Evolutionary conservation across 768 basidiomycete species (phyloP).

Genomic region (Xerocomellus chrysenteron): DNA sequence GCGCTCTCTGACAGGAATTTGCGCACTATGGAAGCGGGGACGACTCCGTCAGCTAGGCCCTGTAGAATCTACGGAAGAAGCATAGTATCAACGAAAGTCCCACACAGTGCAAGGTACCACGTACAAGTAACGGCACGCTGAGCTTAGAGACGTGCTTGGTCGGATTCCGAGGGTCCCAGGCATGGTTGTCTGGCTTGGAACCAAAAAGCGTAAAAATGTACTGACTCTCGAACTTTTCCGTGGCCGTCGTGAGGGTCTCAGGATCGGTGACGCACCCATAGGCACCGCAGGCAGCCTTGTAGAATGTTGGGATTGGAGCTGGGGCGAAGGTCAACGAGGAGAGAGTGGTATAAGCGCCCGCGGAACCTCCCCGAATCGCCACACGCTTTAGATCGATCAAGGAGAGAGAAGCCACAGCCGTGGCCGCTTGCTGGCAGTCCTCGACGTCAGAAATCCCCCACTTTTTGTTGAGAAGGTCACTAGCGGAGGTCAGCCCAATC

Average conservation of each 20-base stretch:
- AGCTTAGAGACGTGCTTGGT: slow-evolving; percentile 48
- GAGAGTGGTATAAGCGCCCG: slow-evolving; percentile 71
- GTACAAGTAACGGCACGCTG: slow-evolving; percentile 56
- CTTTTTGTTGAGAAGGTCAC: slow-evolving; percentile 51
- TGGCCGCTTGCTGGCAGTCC: slow-evolving; percentile 49
- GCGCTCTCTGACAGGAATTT: slow-evolving; percentile 22
- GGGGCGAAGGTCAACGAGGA: slow-evolving; percentile 45
- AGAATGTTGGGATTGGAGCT: slow-evolving; percentile 45
- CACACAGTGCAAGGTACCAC: slow-evolving; percentile 16
- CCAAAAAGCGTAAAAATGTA: slow-evolving; percentile 63
- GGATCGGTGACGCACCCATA: slow-evolving; percentile 69
- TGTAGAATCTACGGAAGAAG: slow-evolving; percentile 53
- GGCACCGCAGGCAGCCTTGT: slow-evolving; percentile 56
- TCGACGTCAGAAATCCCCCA: slow-evolving; percentile 75
- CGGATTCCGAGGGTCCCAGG: slow-evolving; percentile 4
- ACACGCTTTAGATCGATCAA: slow-evolving; percentile 62
- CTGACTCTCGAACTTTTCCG: slow-evolving; percentile 66
- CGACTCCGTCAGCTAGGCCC: slow-evolving; percentile 59
- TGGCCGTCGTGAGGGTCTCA: slow-evolving; percentile 48
- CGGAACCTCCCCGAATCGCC: slow-evolving; percentile 67
- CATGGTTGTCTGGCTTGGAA: slow-evolving; percentile 36
- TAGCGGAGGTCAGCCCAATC: slow-evolving; percentile 14
- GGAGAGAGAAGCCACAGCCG: slow-evolving; percentile 27
- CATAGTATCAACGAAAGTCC: background rate
- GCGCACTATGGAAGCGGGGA: slow-evolving; percentile 58